Base-by-base conservation (phyloP, 345 rosid species). In the Gossypium herbaceum region DNA sequence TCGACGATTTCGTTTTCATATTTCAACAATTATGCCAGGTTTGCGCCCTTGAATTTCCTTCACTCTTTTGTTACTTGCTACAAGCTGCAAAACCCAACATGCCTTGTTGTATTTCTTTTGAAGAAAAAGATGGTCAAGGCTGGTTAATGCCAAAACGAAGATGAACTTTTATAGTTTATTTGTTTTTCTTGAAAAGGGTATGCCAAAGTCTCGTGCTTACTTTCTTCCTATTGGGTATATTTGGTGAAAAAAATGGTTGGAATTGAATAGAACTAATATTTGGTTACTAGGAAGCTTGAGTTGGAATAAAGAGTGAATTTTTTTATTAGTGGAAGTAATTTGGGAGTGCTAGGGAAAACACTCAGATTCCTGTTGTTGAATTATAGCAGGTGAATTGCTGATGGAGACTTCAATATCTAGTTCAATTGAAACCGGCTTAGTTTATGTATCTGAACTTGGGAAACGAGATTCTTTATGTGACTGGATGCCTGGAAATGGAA, bases 351-450 rank as follows among this genome's bases (percentile, higher is more conserved):
- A 52, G 45, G 20, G 73, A 52, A 25, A 70, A 52, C 43, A 16
- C 45, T 24, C 45, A 51, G 51, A 16, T 1, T 27, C 10, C 22
- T 67, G 12, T 45, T 12, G n/a, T 68, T 68, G 72, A 9, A 50
- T 50, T 69, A 51, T 50, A 50, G 50, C 29, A 22, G 13, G 7
- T 13, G 57, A 50, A 48, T 48, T 45, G 87, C 76, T 85, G 80
- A 76, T 82, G 48, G 68, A 80, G 75, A 82, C 76, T 81, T 85
- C 78, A 50, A 76, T 85, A 57, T 72, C 79, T 79, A 48, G 75
- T 85, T 81, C 85, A 65, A 65, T 82, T 81, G 78, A 86, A 79
- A 73, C 78, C 69, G 78, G 78, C 81, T 15, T 73, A 71, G 79
- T 78, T 80, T 80, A 79, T 75, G 79, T 73, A 54, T 77, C 84